These are phyloP conservation scores for Brassica cretica DNA, from an alignment of 345 rosid species.

Conservation along the genomic window DNA sequence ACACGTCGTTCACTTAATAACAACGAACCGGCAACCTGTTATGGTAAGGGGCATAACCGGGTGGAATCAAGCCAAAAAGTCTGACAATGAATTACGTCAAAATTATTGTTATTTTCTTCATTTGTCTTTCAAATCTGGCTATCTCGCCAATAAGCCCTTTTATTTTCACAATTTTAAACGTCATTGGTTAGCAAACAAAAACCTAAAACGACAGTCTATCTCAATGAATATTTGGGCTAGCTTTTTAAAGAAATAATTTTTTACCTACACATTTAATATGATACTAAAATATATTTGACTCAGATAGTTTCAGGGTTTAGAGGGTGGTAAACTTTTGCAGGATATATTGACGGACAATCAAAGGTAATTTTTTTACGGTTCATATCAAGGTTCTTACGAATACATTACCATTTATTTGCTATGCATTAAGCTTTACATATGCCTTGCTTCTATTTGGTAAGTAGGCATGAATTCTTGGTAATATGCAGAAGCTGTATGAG, in stretches of 20 bases:
- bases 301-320: neutral
- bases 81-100: no score
- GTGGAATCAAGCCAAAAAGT: no score
- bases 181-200: neutral
- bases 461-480: neutral
- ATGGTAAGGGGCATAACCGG: no score
- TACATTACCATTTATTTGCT: neutral
- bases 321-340: neutral
- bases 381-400: neutral
- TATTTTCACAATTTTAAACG: neutral
- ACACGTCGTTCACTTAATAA: no score
- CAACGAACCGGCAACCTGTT: no score
- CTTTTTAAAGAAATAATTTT: neutral
- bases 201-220: neutral
- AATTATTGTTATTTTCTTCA: no score
- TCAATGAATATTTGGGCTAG: neutral
- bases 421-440: neutral
- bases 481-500: neutral
- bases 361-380: neutral
- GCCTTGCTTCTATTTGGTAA: neutral
- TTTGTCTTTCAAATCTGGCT: no score
- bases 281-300: neutral
- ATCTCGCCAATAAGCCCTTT: neutral
- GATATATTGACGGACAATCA: neutral
- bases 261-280: neutral